phyloP scores from a whole-genome alignment of 495 filamentous ascomycete genomes.

The Entonaema liquescens region DNA sequence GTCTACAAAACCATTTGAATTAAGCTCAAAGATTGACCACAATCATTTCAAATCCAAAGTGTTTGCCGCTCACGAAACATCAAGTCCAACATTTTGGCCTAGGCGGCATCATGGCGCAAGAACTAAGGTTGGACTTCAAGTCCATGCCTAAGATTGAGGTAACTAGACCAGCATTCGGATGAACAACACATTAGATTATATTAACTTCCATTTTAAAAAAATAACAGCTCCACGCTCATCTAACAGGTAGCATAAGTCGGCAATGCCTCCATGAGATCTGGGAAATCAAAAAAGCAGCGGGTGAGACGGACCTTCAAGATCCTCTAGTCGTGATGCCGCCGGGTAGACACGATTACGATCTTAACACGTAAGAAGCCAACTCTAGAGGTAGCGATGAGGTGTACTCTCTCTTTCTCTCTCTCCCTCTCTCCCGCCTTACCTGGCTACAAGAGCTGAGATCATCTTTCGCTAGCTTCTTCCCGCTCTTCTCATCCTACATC shows the following conservation, averaged over 20 bases:
- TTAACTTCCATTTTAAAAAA: slow-evolving; percentile 16
- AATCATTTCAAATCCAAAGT: not conserved
- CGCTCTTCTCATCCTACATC: slow-evolving; percentile 79
- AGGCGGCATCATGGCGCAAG: slow-evolving; percentile 34
- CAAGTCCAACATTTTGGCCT: slow-evolving; percentile 4
- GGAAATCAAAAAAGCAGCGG: slow-evolving; percentile 61
- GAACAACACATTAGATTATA: not conserved
- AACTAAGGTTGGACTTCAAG: slow-evolving; percentile 50
- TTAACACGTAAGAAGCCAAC: slow-evolving; percentile 67
- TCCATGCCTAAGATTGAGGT: slow-evolving; percentile 61
- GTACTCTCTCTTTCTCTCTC: no score
- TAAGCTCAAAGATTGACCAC: not conserved
- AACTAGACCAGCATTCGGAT: slow-evolving; percentile 8
- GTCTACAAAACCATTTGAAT: not conserved
- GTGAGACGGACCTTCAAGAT: slow-evolving; percentile 67
- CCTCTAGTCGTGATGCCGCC: slow-evolving; percentile 73
- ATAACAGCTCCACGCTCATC: slow-evolving; percentile 79
- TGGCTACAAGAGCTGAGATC: slow-evolving; percentile 3
- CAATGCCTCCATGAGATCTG: slow-evolving; percentile 81
- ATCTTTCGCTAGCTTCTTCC: slow-evolving; percentile 67
- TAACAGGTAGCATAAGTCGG: slow-evolving; percentile 81
- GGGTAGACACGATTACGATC: slow-evolving; percentile 73
- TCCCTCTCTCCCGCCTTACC: no score
- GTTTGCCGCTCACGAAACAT: not conserved
- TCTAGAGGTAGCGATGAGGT: no score